These are phyloP conservation scores for Tolypocladium guangdongense DNA, from an alignment of 2,329 filamentous ascomycete species.

Conservation along the genomic window DNA sequence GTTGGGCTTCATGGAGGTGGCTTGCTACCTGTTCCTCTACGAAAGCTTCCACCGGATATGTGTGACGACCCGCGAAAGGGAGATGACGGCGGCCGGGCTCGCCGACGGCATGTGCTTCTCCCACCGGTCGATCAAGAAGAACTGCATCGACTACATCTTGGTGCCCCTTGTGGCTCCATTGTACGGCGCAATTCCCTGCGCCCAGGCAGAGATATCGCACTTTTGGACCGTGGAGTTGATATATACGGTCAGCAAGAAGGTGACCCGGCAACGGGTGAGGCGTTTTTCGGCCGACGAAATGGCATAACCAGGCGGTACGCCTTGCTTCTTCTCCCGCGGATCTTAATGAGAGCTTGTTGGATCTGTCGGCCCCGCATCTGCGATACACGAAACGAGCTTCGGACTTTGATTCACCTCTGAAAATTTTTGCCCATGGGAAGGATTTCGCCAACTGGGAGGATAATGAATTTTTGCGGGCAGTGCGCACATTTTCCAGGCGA, in stretches of 20 bases:
- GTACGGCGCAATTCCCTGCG: slow-evolving; percentile 56
- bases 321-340: neutral
- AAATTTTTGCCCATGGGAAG: slow-evolving; percentile 9
- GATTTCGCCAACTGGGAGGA: slow-evolving; percentile 10
- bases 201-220: slow-evolving; percentile 58
- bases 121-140: slow-evolving; percentile 41
- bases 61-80: slow-evolving; percentile 47
- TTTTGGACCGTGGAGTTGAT: slow-evolving; percentile 60
- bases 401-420: neutral
- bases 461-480: neutral
- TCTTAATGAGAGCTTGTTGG: slow-evolving; percentile 1
- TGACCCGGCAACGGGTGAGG: slow-evolving; percentile 39
- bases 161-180: slow-evolving; percentile 58
- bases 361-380: slow-evolving; percentile 6
- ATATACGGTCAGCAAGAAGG: slow-evolving; percentile 63
- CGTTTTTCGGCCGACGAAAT: slow-evolving; percentile 31
- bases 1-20: slow-evolving; percentile 50
- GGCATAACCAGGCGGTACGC: slow-evolving; percentile 16
- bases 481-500: slow-evolving; percentile 8
- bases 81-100: slow-evolving; percentile 56
- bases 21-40: slow-evolving; percentile 54
- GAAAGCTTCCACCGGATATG: slow-evolving; percentile 55
- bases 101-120: slow-evolving; percentile 57
- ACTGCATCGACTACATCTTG: slow-evolving; percentile 51
- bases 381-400: neutral